Conservation (phyloP, 2,329 filamentous ascomycete species). For the Ascochyta clinopodiicola region DNA sequence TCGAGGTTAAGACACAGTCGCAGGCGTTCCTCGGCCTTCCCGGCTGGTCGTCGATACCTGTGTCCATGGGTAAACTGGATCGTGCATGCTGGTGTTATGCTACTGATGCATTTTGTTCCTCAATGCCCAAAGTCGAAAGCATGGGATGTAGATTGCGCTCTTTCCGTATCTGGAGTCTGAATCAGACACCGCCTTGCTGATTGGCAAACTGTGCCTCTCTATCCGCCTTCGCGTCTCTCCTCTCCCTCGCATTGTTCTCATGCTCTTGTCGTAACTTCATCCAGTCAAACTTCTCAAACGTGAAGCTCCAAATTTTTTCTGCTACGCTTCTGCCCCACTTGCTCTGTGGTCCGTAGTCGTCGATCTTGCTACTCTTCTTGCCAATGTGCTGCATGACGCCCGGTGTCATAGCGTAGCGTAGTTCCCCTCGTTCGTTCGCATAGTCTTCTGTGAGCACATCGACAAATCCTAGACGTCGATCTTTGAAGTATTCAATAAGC, state of each 20-base stretch:
- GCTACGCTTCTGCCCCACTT: constrained; percentile 40
- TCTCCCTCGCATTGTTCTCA: constrained; percentile 16
- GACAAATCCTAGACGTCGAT: constrained; percentile 44
- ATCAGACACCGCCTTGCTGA: constrained; percentile 12
- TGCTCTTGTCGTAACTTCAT: constrained; percentile 40
- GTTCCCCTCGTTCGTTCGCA: constrained; percentile 47
- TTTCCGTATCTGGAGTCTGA: too few relatives aligned
- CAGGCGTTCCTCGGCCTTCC: too few relatives aligned
- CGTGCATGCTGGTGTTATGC: too few relatives aligned
- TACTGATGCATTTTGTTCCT: too few relatives aligned
- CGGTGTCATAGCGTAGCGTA: constrained; percentile 53
- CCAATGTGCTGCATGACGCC: constrained; percentile 56
- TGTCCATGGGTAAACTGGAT: too few relatives aligned
- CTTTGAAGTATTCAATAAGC: constrained; percentile 42
- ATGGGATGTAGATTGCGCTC: too few relatives aligned
- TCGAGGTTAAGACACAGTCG: too few relatives aligned
- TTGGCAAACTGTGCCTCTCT: constrained; percentile 8
- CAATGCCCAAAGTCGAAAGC: too few relatives aligned
- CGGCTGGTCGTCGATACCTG: too few relatives aligned
- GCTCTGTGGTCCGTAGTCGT: constrained; percentile 33
- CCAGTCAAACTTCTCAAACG: constrained; percentile 45
- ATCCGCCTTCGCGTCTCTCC: constrained; percentile 8
- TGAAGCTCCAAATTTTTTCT: constrained; percentile 51
- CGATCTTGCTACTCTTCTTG: constrained; percentile 47
- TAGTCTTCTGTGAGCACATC: constrained; percentile 53